Evolutionary conservation across 345 rosid species (phyloP), one percentile per base, ranked within the genome.

Genomic region (Populus simonii): DNA sequence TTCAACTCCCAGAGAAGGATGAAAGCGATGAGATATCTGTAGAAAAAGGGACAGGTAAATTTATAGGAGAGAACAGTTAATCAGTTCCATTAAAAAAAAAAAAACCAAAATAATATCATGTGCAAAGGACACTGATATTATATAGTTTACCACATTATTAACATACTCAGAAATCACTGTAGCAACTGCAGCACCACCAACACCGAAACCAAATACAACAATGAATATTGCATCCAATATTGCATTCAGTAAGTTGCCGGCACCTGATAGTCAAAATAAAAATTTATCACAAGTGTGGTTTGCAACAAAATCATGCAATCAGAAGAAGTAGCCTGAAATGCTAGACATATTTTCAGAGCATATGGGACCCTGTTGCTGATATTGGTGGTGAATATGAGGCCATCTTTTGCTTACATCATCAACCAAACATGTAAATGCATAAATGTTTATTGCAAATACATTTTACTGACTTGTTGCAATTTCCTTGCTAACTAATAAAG

Each of bases 161-260:
- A 93, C 98, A 27, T 95, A 95, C 98, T 95, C 99, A 88, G 99
- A 93, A 79, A 89, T 92, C 90, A 95, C 97, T 5, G 97, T 91
- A 78, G 99, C 86, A 82, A 88, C 81, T 70, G 98, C 99, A 80
- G 96, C 96, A 80, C 98, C 99, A 67, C 89, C 84, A 80, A 92
- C 83, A 71, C 98, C 96, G 75, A 93, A 87, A 76, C 89, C 88
- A 78, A 86, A 83, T n/a, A 84, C 38, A 86, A 92, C 90, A 80
- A 95, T 92, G 78, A 95, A 85, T 76, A 93, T 83, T 18, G 92
- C 88, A 87, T 87, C 99, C 87, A 93, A 59, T 78, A 95, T 82
- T 27, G 90, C 93, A 79, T 91, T 95, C 62, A 95, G 83, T 63
- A 93, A 77, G 80, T 88, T 93, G 53, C 98, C 99, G 51, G 89